Percentiles rank a stretch among this genome's conserved stretches.
These are phyloP conservation scores for Globisporangium cederbergense DNA, from an alignment of 352 stramenopile species.

Conservation along the genomic window DNA sequence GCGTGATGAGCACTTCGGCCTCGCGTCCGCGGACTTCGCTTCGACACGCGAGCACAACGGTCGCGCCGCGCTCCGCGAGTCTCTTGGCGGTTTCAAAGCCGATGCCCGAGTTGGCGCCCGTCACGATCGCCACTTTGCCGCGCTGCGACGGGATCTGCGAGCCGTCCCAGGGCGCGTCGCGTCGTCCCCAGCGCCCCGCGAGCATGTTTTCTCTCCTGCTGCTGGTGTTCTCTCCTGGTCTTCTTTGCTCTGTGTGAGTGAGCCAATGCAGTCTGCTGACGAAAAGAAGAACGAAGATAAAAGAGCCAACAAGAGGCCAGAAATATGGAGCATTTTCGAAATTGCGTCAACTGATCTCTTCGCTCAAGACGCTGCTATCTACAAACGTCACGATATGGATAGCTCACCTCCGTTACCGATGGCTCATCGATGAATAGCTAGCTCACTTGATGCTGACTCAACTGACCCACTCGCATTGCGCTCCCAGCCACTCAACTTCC, in stretches of 20 bases:
- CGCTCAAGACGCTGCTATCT: no score
- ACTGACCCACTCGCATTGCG: not conserved
- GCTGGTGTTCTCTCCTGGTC: no score
- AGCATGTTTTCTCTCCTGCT: not conserved
- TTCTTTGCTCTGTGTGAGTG: not conserved
- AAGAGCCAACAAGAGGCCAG: not conserved
- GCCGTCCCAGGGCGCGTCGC: slow-evolving; percentile 17
- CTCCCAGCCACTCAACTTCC: not conserved
- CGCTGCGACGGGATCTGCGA: slow-evolving; percentile 27
- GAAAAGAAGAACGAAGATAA: not conserved
- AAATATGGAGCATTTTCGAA: not conserved
- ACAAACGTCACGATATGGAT: no score
- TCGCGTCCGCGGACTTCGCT: slow-evolving; percentile 29
- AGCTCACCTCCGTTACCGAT: not conserved
- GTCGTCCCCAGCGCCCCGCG: not conserved
- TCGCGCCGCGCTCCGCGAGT: slow-evolving; percentile 48
- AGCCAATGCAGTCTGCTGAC: not conserved
- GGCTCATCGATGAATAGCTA: no score
- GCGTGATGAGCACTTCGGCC: slow-evolving; percentile 26
- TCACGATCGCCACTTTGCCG: slow-evolving; percentile 73
- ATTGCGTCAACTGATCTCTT: not conserved
- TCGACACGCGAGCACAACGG: slow-evolving; percentile 78
- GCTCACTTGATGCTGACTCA: not conserved
- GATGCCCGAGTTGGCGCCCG: slow-evolving; percentile 80
- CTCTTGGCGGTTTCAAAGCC: slow-evolving; percentile 61